Conservation (phyloP, 1,284 basidiomycete genomes). For the Cryptococcus deneoformans region DNA sequence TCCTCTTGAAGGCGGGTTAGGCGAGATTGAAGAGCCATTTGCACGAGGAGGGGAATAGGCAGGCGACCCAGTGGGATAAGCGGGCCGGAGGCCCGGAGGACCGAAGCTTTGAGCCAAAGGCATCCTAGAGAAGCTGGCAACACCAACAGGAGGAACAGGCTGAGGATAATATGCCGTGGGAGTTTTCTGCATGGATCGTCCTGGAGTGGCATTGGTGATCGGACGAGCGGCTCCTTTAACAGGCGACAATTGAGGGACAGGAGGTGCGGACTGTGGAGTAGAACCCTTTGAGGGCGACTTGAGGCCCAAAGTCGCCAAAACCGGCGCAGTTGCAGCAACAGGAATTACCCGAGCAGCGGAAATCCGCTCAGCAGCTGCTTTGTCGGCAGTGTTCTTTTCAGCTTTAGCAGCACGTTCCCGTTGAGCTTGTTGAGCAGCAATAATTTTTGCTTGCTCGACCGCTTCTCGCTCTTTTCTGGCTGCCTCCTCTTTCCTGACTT, state of each 20-base stretch:
- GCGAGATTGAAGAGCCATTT: constrained; percentile 33
- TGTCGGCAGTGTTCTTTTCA: constrained; percentile 33
- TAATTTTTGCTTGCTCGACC: constrained; percentile 35
- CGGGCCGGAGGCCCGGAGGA: constrained; percentile 21
- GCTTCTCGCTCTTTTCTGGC: constrained; percentile 39
- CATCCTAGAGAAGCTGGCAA: constrained; percentile 16
- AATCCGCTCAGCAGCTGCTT: constrained; percentile 24
- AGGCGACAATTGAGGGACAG: constrained; percentile 81
- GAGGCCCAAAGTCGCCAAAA: constrained; percentile 6
- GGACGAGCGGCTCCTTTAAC: constrained; percentile 69
- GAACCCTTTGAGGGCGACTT: constrained; percentile 24
- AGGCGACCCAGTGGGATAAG: constrained; percentile 13
- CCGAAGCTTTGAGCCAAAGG: constrained; percentile 19
- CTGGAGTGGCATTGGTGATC: constrained; percentile 70
- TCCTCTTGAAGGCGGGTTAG: constrained; percentile 22
- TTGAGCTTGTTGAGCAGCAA: constrained; percentile 42
- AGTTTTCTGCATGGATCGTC: constrained; percentile 28
- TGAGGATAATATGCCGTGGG: constrained; percentile 36
- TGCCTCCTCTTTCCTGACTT: constrained; percentile 25
- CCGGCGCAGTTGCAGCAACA: constrained; percentile 2
- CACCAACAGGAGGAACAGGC: constrained; percentile 20
- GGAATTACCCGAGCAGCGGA: constrained; percentile 2
- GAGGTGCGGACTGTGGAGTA: constrained; percentile 23
- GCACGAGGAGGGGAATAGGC: constrained; percentile 30
- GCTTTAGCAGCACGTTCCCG: constrained; percentile 8